These are phyloP conservation scores for Myxozyma monticola DNA, from an alignment of 805 yeast species.

Conservation along the genomic window DNA sequence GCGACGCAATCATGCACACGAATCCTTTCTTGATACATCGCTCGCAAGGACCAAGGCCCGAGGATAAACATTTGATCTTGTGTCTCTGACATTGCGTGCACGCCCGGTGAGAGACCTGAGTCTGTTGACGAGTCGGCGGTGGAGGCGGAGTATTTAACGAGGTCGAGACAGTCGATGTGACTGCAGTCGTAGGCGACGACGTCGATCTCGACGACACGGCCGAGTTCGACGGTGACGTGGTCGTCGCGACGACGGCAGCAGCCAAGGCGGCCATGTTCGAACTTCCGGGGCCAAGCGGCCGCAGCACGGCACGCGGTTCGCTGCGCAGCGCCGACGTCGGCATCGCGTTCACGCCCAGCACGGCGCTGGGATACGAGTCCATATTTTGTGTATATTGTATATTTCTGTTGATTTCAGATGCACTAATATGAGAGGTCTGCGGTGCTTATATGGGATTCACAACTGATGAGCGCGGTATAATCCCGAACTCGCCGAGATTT, in stretches of 20 bases:
- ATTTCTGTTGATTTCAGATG: no score
- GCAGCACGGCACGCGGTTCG: conserved; percentile 5
- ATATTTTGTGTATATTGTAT: no score
- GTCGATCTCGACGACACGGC: not conserved
- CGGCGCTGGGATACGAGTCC: conserved; percentile 2
- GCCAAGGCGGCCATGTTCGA: not conserved
- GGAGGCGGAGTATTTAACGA: not conserved
- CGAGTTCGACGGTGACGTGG: not conserved
- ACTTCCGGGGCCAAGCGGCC: no score
- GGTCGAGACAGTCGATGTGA: not conserved
- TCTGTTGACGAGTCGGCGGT: no score
- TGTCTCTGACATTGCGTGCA: conserved; percentile 29
- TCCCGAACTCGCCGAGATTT: no score
- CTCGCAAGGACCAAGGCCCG: conserved; percentile 21
- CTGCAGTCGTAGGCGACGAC: not conserved
- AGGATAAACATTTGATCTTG: conserved; percentile 21
- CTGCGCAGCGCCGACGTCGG: conserved; percentile 8
- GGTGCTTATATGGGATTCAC: no score
- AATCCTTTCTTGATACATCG: conserved; percentile 26
- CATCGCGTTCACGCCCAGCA: conserved; percentile 3
- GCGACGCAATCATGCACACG: conserved; percentile 23
- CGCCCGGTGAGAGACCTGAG: conserved; percentile 18
- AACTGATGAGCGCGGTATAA: no score
- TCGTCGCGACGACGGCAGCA: not conserved
- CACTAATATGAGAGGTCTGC: no score